A percentile compares a stretch with the other conserved stretches of the same genome.
Evolutionary conservation across 805 yeast species (phyloP).

Genomic region (Torulaspora delbrueckii): DNA sequence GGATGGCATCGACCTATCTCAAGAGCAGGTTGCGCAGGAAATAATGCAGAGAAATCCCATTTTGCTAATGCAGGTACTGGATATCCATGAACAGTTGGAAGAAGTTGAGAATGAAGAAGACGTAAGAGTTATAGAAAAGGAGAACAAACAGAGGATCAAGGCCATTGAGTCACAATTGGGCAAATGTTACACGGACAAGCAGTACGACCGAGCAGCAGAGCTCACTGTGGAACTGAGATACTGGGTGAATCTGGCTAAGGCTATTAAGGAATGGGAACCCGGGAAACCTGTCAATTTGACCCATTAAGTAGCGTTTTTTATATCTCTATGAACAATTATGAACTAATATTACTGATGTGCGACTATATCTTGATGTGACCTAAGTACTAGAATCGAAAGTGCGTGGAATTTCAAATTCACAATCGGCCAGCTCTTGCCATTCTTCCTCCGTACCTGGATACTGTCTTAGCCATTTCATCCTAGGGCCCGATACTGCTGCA

Average conservation of each 20-base stretch:
- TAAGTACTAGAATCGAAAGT: constrained; percentile 15
- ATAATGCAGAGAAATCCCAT: constrained; percentile 48
- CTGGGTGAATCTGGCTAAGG: constrained; percentile 73
- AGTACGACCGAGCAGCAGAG: constrained; percentile 56
- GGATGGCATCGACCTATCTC: constrained; percentile 49
- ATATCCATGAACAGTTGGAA: constrained; percentile 78
- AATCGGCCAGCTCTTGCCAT: constrained; percentile 53
- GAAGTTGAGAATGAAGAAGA: constrained; percentile 58
- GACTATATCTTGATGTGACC: background rate
- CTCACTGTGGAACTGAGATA: constrained; percentile 73
- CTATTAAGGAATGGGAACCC: constrained; percentile 73
- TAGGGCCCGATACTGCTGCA: constrained; percentile 72
- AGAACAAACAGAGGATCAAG: constrained; percentile 54
- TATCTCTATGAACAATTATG: constrained; percentile 5
- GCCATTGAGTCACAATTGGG: constrained; percentile 44
- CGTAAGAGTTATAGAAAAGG: constrained; percentile 45
- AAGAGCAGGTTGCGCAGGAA: constrained; percentile 50
- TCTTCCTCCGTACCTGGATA: constrained; percentile 62
- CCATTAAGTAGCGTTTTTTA: constrained; percentile 39
- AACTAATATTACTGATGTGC: constrained; percentile 1
- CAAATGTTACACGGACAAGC: constrained; percentile 41
- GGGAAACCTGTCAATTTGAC: constrained; percentile 61
- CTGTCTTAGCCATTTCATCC: constrained; percentile 92
- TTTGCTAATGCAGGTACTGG: constrained; percentile 70
- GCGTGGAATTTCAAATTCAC: constrained; percentile 57